Base-by-base conservation (phyloP, 805 yeast genomes). In the Zygosaccharomyces lentus region DNA sequence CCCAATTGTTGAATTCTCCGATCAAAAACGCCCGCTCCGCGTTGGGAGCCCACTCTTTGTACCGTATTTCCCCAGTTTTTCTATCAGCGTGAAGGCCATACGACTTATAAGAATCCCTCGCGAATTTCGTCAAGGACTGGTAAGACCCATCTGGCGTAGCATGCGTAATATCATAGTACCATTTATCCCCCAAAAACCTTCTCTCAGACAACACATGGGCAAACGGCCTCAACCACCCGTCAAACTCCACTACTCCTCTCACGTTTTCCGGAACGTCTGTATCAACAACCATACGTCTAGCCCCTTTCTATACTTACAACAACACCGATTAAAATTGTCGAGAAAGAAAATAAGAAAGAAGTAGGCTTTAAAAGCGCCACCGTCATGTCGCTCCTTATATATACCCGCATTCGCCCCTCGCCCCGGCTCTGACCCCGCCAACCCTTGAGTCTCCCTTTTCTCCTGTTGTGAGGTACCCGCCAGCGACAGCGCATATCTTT, bases 1-100 rank as follows among this genome's bases (percentile, higher is more conserved):
- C 71, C 99, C 99, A 91, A 50, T 73, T 61, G 66, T 91, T 91
- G 74, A 93, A 91, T 42, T 91, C 98, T 12, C 99, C 99, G 46
- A 87, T 83, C n/a, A 91, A 64, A 44, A 80, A 75, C 1, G 93
- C 96, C 37, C 63, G 70, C 3, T 57, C 59, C 1, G 96, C 98
- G 59, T 87, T 84, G 5, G 98, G 99, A 1, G 95, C 89, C 81
- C 96, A 91, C 66, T 91, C 96, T 21, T 78, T 73, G 58, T 84
- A 84, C 2, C 68, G 64, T 41, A 90, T 77, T 6, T 76, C 73
- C 50, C 79, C 77, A 44, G 77, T 76, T 1, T 47, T 45, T 10
- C 59, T 59, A 51, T 77, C 70, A 9, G 82, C 81, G 56, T 87
- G 89, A 50, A 93, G 69, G 1, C 99, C 99, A 67, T 81, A 86